A percentile compares a stretch with the other conserved stretches of the same genome.
These are phyloP conservation scores for Colletotrichum australisinense DNA, from an alignment of 2,329 filamentous ascomycete species.

Conservation along the genomic window DNA sequence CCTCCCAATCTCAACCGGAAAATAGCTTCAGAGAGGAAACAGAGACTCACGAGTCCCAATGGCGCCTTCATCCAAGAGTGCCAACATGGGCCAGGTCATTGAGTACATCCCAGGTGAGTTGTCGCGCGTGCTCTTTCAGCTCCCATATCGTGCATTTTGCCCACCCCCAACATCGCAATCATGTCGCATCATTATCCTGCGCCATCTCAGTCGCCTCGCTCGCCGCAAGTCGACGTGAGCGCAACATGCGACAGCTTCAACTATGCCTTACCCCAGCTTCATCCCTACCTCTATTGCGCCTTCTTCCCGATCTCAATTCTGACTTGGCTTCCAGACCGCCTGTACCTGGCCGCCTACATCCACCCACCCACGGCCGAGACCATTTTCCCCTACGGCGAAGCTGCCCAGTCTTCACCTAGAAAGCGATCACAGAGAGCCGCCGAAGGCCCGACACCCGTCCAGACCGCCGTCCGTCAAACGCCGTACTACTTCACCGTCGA, in stretches of 20 bases:
- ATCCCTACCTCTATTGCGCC: slow-evolving; percentile 37
- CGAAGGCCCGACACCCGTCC: slow-evolving; percentile 56
- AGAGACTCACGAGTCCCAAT: slow-evolving; percentile 47
- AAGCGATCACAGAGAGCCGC: slow-evolving; percentile 67
- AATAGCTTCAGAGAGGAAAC: slow-evolving; percentile 13
- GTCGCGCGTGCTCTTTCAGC: slow-evolving; percentile 17
- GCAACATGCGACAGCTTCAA: not conserved
- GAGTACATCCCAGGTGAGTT: slow-evolving; percentile 93
- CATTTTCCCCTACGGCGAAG: slow-evolving; percentile 82
- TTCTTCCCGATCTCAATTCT: slow-evolving; percentile 46
- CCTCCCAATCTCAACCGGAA: too few species aligned
- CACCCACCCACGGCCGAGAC: slow-evolving; percentile 84
- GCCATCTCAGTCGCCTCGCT: slow-evolving; percentile 9
- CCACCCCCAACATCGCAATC: slow-evolving; percentile 16
- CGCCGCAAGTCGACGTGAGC: slow-evolving; percentile 14
- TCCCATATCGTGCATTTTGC: not conserved
- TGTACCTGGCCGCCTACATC: slow-evolving; percentile 94
- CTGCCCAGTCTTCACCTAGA: slow-evolving; percentile 53
- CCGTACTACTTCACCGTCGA: slow-evolving; percentile 98
- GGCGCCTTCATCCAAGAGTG: slow-evolving; percentile 61
- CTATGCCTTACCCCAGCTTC: slow-evolving; percentile 11
- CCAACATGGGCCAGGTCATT: slow-evolving; percentile 87
- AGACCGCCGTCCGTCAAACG: slow-evolving; percentile 56
- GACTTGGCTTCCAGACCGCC: slow-evolving; percentile 75
- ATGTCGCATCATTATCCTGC: slow-evolving; percentile 48